Evolutionary conservation across 2,329 filamentous ascomycete genomes (phyloP).

Genomic region (Alternaria gaisen): DNA sequence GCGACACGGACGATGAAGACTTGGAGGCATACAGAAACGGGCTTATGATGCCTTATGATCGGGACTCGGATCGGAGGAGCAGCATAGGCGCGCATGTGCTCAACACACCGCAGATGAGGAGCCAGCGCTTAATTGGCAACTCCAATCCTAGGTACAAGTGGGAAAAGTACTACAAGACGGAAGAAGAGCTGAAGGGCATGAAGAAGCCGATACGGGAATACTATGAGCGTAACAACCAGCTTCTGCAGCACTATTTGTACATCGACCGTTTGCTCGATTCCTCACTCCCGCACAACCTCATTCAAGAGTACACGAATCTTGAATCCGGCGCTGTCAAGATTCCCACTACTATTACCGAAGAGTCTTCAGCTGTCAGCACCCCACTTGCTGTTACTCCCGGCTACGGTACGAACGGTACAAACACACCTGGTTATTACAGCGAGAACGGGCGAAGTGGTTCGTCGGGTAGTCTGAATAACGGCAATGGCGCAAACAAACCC

Average conservation of each 20-base stretch:
- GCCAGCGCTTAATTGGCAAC: constrained; percentile 86
- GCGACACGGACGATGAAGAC: constrained; percentile 44
- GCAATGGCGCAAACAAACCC: constrained; percentile 35
- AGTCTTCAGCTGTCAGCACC: constrained; percentile 53
- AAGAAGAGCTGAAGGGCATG: constrained; percentile 76
- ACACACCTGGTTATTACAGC: constrained; percentile 28
- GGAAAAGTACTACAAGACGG: constrained; percentile 84
- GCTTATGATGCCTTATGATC: constrained; percentile 44
- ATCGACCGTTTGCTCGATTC: constrained; percentile 92
- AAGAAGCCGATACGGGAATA: constrained; percentile 80
- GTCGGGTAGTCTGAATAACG: constrained; percentile 36
- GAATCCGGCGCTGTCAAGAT: constrained; percentile 68
- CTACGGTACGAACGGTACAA: constrained; percentile 3
- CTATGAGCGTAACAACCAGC: constrained; percentile 87
- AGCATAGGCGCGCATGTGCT: constrained; percentile 56
- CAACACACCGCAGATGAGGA: constrained; percentile 74
- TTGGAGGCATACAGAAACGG: constrained; percentile 39
- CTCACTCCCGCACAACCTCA: constrained; percentile 86
- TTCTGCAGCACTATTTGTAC: constrained; percentile 92
- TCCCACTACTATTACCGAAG: constrained; percentile 79
- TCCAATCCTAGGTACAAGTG: constrained; percentile 87
- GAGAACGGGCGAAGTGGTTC: constrained; percentile 19
- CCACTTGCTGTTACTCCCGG: constrained; percentile 27
- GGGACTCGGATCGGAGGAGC: constrained; percentile 49
- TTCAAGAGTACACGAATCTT: constrained; percentile 84